Percentiles rank a stretch among this genome's conserved stretches.
Conservation (phyloP, 306 rosid species). For the Trifolium pratense region DNA sequence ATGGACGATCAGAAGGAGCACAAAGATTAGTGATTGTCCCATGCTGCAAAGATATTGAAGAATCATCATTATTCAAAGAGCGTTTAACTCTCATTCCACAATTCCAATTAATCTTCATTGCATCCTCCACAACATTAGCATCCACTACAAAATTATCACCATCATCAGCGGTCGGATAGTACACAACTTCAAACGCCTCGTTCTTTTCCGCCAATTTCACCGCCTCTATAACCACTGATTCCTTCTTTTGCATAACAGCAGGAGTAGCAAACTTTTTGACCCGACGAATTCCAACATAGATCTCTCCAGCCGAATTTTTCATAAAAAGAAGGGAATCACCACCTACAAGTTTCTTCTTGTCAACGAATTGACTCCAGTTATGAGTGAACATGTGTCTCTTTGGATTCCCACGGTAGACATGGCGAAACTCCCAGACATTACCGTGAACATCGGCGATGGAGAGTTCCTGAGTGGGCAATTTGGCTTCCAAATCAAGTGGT, state of each 20-base stretch:
- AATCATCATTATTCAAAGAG: conserved; percentile 61
- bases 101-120: conserved; percentile 41
- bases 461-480: conserved; percentile 66
- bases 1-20: background rate
- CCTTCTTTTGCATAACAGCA: no score
- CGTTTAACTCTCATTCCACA: conserved; percentile 62
- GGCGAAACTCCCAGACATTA: conserved; percentile 60
- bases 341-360: conserved; percentile 59
- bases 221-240: conserved; percentile 44
- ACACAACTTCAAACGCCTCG: conserved; percentile 63
- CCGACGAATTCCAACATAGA: conserved; percentile 64
- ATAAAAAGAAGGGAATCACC: conserved; percentile 68
- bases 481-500: conserved; percentile 45
- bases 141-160: conserved; percentile 67
- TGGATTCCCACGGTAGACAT: conserved; percentile 65
- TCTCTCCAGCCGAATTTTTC: conserved; percentile 41
- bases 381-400: conserved; percentile 67
- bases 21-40: conserved; percentile 42
- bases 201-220: conserved; percentile 58
- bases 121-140: conserved; percentile 50
- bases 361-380: conserved; percentile 74
- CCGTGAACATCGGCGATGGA: conserved; percentile 66
- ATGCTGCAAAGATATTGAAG: conserved; percentile 25
- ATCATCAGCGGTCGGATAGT: conserved; percentile 51
- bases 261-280: background rate